Evolutionary conservation across 164 flowering plant species (phyloP), one percentile per base, ranked within the genome.

Genomic region (Vitis cinerea): DNA sequence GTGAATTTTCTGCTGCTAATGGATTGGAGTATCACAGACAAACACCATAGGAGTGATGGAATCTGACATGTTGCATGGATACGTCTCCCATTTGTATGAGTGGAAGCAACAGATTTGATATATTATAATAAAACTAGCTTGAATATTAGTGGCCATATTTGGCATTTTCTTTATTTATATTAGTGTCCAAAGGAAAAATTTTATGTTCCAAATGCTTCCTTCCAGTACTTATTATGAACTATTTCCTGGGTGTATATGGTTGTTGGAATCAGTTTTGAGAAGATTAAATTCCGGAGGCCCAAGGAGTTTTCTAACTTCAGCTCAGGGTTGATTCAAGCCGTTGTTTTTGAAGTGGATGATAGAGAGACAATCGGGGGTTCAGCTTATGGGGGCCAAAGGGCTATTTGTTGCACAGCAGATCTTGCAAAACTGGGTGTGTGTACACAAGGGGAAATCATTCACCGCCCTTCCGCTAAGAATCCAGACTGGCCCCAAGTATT

Each of bases 381-480:
- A 56, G 99, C 97, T 37, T 96, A 93, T 78, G 99, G 99, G 11
- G 99, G 99, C 54, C 99, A 96, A 79, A 89, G 98, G 79, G 97
- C 97, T 69, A 84, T 96, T 53, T 96, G 99, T 72, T 96, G 99
- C 88, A 85, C 95, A 10, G 67, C 83, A 9, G 99, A 96, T 85
- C 94, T 93, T 52, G 92, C 97, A 50, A 96, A 93, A 75, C 73
- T 90, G 53, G 99, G 99, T 66, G 93, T 83, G 14, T 96, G 99
- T 77, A 73, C 77, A 57, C 79, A 84, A 74, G 97, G 98, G 29
- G 86, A 90, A 58, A 68, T 96, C 49, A 93, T 96, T 64, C 78
- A 81, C 79, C 95, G 91, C 14, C 90, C 88, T 14, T 93, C 99
- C 15, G 53, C 80, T 17, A 79, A 54, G 29, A 81, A 89, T 74